Evolutionary conservation across 768 basidiomycete species (phyloP).

Genomic region (Pisolithus orientalis): DNA sequence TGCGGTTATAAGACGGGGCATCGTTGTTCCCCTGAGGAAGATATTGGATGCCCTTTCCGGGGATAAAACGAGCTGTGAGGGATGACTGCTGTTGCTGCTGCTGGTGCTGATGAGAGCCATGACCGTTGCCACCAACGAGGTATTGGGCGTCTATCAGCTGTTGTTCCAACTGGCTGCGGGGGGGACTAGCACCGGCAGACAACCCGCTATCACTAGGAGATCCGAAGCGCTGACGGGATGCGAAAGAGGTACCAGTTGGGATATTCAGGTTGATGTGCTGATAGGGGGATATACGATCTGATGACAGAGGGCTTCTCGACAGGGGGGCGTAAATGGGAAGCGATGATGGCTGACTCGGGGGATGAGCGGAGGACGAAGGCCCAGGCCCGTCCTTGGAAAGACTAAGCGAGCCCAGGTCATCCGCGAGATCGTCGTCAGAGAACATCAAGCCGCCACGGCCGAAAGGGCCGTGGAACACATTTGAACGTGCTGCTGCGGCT

Average conservation of each 20-base stretch:
- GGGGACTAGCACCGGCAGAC: conserved; percentile 46
- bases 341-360: conserved; percentile 66
- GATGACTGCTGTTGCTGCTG: conserved; percentile 28
- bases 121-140: conserved; percentile 12
- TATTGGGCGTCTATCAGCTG: conserved; percentile 37
- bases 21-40: conserved; percentile 31
- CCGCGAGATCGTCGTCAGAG: conserved; percentile 79
- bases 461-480: conserved; percentile 28
- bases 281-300: conserved; percentile 50
- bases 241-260: conserved; percentile 37
- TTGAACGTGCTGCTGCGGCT: conserved; percentile 12
- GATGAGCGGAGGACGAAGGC: conserved; percentile 41
- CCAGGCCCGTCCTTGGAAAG: conserved; percentile 28
- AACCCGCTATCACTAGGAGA: conserved; percentile 61
- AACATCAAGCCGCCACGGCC: conserved; percentile 59
- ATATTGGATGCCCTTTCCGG: conserved; percentile 61
- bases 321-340: conserved; percentile 70
- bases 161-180: conserved; percentile 41
- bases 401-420: conserved; percentile 58
- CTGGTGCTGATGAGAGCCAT: conserved; percentile 18
- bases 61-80: conserved; percentile 55
- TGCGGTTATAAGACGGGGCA: conserved; percentile 32
- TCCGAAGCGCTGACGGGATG: conserved; percentile 42
- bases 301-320: conserved; percentile 54
- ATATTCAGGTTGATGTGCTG: conserved; percentile 59